Evolutionary conservation across 2,329 filamentous ascomycete genomes (phyloP).

Genomic region (Fusarium scirpi): DNA sequence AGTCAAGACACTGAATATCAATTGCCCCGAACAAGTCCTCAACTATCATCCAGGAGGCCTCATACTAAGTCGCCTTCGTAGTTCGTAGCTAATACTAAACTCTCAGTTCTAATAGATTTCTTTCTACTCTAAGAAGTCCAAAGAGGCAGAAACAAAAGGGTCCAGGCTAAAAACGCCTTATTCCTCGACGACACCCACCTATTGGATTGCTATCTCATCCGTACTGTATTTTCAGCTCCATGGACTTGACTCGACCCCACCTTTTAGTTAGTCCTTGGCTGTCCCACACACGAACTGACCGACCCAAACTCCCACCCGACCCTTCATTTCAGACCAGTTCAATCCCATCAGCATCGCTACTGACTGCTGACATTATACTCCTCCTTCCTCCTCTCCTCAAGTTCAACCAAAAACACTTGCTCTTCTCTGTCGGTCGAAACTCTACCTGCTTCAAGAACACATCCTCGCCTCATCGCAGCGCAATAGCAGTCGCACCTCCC

Average conservation of each 20-base stretch:
- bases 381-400: slow-evolving; percentile 7
- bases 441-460: neutral
- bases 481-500: slow-evolving; percentile 1
- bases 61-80: neutral
- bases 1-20: neutral
- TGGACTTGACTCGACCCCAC: slow-evolving; percentile 34
- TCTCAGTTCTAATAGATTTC: neutral
- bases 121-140: neutral
- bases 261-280: slow-evolving; percentile 20
- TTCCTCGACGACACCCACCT: neutral
- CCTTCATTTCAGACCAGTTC: slow-evolving; percentile 20
- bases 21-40: neutral
- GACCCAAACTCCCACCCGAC: slow-evolving; percentile 18
- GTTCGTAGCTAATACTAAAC: neutral
- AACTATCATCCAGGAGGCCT: neutral
- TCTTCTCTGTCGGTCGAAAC: neutral
- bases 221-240: slow-evolving; percentile 22
- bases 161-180: slow-evolving; percentile 12
- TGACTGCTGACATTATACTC: slow-evolving; percentile 20
- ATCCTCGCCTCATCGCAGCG: neutral
- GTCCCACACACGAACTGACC: slow-evolving; percentile 22
- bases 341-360: slow-evolving; percentile 19
- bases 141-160: neutral
- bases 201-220: slow-evolving; percentile 15
- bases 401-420: neutral